phyloP scores from a whole-genome alignment of 108 stramenopile genomes.

The Schizochytrium sp. region DNA sequence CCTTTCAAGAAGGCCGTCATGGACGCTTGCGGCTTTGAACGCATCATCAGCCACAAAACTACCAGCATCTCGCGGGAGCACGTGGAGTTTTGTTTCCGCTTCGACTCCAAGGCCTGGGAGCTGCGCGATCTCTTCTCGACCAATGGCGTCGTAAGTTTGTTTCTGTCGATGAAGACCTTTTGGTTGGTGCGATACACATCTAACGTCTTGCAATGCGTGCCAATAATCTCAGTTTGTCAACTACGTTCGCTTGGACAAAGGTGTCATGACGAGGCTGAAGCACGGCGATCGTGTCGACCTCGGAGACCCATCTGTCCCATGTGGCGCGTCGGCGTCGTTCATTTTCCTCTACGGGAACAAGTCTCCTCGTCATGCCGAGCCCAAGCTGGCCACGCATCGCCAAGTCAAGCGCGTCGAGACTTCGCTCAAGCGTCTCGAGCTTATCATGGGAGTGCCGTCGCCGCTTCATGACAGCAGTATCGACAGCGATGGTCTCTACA shows the following conservation, averaged over 20 bases:
- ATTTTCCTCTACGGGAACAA: background rate
- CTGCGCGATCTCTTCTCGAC: background rate
- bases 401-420: background rate
- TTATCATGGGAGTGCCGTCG: no score
- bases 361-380: background rate
- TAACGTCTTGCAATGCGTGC: background rate
- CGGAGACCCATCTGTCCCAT: background rate
- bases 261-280: background rate
- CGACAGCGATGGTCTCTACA: no score
- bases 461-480: no score
- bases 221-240: background rate
- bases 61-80: background rate
- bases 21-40: no score
- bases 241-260: background rate
- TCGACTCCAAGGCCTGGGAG: background rate
- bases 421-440: background rate
- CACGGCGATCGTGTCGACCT: constrained; percentile 1
- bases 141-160: background rate
- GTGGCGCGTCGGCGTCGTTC: background rate
- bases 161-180: background rate
- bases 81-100: background rate
- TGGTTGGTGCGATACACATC: background rate
- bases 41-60: background rate
- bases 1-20: no score
- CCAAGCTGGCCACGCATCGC: background rate